Percentiles rank a stretch among this genome's conserved stretches.
These are phyloP conservation scores for Ustilago shanxiensis DNA, from an alignment of 1,284 basidiomycete genomes.

Conservation along the genomic window DNA sequence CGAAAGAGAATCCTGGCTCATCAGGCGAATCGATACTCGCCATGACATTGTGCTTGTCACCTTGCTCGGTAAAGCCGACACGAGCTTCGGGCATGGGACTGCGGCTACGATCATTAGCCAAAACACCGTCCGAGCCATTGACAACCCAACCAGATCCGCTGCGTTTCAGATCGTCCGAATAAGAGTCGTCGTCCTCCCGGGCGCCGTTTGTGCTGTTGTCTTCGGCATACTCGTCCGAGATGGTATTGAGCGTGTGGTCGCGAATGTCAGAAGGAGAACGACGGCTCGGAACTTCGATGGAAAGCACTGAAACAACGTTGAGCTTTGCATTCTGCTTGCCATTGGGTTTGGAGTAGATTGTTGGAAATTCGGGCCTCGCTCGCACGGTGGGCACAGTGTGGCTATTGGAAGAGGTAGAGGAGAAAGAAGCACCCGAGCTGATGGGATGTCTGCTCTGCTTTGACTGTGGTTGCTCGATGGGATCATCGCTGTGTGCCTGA, in stretches of 20 bases:
- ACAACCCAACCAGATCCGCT: constrained; percentile 28
- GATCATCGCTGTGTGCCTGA: constrained; percentile 48
- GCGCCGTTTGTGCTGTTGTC: constrained; percentile 16
- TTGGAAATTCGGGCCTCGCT: constrained; percentile 87
- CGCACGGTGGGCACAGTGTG: constrained; percentile 79
- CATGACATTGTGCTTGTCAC: constrained; percentile 42
- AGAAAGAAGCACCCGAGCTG: constrained; percentile 40
- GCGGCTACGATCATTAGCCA: constrained; percentile 11
- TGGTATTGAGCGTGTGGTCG: constrained; percentile 54
- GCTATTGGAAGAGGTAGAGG: constrained; percentile 35
- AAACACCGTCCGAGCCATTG: constrained; percentile 1
- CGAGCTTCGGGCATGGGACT: constrained; percentile 32
- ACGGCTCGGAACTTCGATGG: constrained; percentile 86
- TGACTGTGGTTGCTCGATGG: constrained; percentile 20
- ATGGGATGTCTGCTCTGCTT: constrained; percentile 11
- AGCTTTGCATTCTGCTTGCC: constrained; percentile 73
- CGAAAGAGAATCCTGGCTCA: constrained; percentile 52
- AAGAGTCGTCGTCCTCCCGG: constrained; percentile 42
- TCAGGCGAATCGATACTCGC: constrained; percentile 28
- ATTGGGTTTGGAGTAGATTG: constrained; percentile 77
- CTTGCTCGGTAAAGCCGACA: constrained; percentile 35
- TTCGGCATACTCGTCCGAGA: constrained; percentile 41
- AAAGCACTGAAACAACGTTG: constrained; percentile 87
- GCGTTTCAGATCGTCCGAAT: constrained; percentile 61
- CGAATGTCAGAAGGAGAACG: constrained; percentile 74